Conservation (phyloP, 1,284 basidiomycete species). For the Ganoderma lingzhi region DNA sequence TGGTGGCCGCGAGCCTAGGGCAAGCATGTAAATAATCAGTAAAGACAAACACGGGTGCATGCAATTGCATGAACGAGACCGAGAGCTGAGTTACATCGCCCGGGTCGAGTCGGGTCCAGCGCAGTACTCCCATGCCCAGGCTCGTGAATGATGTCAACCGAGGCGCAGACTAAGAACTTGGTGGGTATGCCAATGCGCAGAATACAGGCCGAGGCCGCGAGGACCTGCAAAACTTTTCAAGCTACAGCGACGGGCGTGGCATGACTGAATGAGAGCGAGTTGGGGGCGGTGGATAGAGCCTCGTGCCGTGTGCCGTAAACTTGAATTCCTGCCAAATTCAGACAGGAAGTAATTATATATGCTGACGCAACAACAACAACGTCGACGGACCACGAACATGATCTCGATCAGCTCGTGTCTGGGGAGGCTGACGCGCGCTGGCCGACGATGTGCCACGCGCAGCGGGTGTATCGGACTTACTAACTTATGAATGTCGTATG, state of each 20-base stretch:
- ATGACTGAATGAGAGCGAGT: background rate
- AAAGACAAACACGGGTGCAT: background rate
- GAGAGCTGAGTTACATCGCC: no score
- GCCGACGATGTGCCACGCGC: background rate
- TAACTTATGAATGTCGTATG: no score
- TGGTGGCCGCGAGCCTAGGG: background rate
- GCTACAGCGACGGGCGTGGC: background rate
- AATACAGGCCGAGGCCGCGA: background rate
- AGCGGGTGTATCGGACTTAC: constrained; percentile 4
- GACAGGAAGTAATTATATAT: background rate
- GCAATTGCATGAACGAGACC: background rate
- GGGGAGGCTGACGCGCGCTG: background rate
- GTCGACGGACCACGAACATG: background rate
- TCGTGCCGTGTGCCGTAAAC: background rate
- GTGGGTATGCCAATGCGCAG: background rate
- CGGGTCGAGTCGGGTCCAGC: background rate
- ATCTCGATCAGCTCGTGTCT: background rate
- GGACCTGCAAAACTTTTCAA: background rate
- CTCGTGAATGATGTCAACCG: background rate
- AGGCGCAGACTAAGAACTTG: background rate
- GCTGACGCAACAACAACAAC: background rate
- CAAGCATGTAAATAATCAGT: background rate
- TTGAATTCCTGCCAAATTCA: constrained; percentile 4
- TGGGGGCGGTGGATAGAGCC: no score
- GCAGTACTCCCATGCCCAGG: background rate